Percentiles rank a stretch among this genome's conserved stretches.
phyloP scores from a whole-genome alignment of 768 basidiomycete genomes.

The Lyophyllum atratum region DNA sequence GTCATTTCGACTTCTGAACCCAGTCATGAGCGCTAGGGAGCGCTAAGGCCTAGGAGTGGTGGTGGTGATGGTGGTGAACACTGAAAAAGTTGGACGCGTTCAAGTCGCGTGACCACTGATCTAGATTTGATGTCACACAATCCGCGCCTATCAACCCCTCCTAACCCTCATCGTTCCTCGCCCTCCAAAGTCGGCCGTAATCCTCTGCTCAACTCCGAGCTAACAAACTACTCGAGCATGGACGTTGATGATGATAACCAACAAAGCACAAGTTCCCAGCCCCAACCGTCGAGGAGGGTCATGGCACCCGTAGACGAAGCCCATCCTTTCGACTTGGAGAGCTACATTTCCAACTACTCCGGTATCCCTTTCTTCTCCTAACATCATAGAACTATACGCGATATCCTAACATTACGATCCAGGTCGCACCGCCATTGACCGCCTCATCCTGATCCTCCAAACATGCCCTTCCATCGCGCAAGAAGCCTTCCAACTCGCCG shows the following conservation, averaged over 20 bases:
- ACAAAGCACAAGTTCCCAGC: conserved; percentile 25
- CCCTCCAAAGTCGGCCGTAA: background rate
- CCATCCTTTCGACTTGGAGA: conserved; percentile 88
- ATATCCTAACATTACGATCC: background rate
- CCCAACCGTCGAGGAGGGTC: conserved; percentile 22
- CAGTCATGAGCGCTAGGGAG: too few relatives aligned
- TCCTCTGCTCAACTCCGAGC: too few relatives aligned
- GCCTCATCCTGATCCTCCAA: conserved; percentile 68
- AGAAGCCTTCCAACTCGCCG: conserved; percentile 70
- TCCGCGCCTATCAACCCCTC: background rate
- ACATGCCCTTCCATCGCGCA: conserved; percentile 69
- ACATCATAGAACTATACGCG: background rate
- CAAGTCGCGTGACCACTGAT: background rate
- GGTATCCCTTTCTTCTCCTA: conserved; percentile 39
- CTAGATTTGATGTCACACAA: background rate
- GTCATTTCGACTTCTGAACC: too few relatives aligned
- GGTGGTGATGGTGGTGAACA: background rate
- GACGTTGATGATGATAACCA: conserved; percentile 41
- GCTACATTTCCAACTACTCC: conserved; percentile 74
- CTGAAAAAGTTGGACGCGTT: too few relatives aligned
- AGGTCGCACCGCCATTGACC: conserved; percentile 79
- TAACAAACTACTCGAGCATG: conserved; percentile 26
- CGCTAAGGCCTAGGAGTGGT: too few relatives aligned
- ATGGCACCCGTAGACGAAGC: conserved; percentile 66
- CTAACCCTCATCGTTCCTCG: background rate